phyloP scores from a whole-genome alignment of 1,284 basidiomycete species.

The Clitocybe nebularis region DNA sequence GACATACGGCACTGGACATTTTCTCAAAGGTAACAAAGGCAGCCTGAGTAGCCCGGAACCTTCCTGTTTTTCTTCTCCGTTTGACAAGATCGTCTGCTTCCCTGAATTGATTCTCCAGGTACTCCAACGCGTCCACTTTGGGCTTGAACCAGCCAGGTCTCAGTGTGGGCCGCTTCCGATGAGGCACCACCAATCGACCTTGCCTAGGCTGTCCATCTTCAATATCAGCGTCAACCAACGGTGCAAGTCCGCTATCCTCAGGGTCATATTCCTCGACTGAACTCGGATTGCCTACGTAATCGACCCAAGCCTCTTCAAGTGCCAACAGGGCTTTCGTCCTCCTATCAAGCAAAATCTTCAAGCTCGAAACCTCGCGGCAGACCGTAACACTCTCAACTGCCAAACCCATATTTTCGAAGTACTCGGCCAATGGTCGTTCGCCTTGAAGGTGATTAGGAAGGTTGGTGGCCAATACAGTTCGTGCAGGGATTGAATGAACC shows the following conservation, averaged over 20 bases:
- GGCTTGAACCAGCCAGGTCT: conserved; percentile 62
- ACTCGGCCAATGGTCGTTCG: conserved; percentile 85
- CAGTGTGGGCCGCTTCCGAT: conserved; percentile 66
- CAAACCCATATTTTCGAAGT: conserved; percentile 85
- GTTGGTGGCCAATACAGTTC: conserved; percentile 86
- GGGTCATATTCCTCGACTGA: conserved; percentile 71
- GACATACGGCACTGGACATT: conserved; percentile 82
- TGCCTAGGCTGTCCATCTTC: conserved; percentile 45
- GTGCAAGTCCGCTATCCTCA: conserved; percentile 44
- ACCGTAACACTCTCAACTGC: conserved; percentile 89
- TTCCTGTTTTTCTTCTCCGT: conserved; percentile 58
- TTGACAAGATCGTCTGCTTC: conserved; percentile 80
- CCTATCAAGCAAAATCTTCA: conserved; percentile 72
- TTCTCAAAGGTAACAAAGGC: conserved; percentile 98
- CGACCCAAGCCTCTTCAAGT: conserved; percentile 83
- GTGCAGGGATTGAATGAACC: conserved; percentile 89
- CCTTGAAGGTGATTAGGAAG: conserved; percentile 81
- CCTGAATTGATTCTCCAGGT: conserved; percentile 74
- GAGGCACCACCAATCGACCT: conserved; percentile 63
- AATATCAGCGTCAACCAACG: conserved; percentile 48
- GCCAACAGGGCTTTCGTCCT: conserved; percentile 76
- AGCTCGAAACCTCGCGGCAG: conserved; percentile 74
- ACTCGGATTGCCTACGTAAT: conserved; percentile 92
- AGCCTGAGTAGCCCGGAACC: conserved; percentile 75
- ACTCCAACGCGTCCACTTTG: conserved; percentile 84